A percentile compares a stretch with the other conserved stretches of the same genome.
These are phyloP conservation scores for Backusella luteola DNA, from an alignment of 192 early-diverging fungal genomes.

Conservation along the genomic window DNA sequence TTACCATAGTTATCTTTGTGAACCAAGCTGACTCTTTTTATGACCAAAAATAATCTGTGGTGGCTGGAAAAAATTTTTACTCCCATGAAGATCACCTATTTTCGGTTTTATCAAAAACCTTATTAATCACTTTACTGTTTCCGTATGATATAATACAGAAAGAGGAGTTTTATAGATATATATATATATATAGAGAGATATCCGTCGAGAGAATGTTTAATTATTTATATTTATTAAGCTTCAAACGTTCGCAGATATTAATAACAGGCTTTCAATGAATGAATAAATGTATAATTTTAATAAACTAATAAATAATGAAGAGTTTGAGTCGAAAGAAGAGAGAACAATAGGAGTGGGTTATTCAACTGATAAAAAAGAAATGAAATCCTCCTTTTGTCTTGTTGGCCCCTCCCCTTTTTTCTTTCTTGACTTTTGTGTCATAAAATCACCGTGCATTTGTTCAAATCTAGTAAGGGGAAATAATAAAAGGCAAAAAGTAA, in stretches of 20 bases:
- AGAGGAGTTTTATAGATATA: neutral
- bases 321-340: neutral
- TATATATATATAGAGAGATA: neutral
- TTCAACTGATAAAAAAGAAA: neutral
- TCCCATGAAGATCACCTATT: neutral
- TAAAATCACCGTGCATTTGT: slow-evolving; percentile 1
- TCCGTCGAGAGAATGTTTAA: neutral
- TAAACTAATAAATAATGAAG: neutral
- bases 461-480: neutral
- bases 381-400: neutral
- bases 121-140: neutral
- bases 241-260: neutral
- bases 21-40: neutral
- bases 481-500: neutral
- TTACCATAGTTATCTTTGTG: neutral
- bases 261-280: neutral
- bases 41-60: neutral
- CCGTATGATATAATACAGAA: neutral
- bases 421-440: neutral
- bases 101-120: neutral
- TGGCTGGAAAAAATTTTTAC: neutral
- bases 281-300: neutral
- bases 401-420: neutral
- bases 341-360: neutral
- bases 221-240: neutral